A percentile compares a stretch with the other conserved stretches of the same genome.
These are phyloP conservation scores for Thermochaetoides thermophila DNA, from an alignment of 495 filamentous ascomycete species.

Conservation along the genomic window DNA sequence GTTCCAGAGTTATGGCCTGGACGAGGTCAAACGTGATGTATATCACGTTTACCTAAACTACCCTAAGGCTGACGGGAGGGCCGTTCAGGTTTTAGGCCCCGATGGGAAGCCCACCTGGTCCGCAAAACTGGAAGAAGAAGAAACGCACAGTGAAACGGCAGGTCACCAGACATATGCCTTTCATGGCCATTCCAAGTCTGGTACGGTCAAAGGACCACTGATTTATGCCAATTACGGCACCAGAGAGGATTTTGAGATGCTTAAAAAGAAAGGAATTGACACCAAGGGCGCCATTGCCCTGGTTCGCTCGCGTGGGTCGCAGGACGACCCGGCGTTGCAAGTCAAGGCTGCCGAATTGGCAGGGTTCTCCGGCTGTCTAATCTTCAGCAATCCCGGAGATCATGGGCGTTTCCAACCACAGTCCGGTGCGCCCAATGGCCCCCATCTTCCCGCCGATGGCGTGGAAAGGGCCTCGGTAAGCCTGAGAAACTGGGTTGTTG, in stretches of 20 bases:
- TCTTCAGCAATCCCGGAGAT: conserved; percentile 78
- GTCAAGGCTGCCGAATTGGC: conserved; percentile 78
- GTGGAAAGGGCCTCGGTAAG: conserved; percentile 77
- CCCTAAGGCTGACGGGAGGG: conserved; percentile 58
- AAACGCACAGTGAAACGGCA: conserved; percentile 34
- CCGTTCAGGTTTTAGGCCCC: conserved; percentile 56
- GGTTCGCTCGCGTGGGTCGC: conserved; percentile 64
- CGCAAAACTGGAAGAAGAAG: conserved; percentile 70
- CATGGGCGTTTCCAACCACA: conserved; percentile 63
- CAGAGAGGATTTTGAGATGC: conserved; percentile 58
- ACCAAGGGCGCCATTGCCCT: conserved; percentile 70
- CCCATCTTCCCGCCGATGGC: conserved; percentile 61
- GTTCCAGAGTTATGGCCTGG: conserved; percentile 55
- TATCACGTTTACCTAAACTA: conserved; percentile 91
- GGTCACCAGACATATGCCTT: conserved; percentile 56
- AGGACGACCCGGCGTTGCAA: conserved; percentile 59
- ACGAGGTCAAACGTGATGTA: conserved; percentile 54
- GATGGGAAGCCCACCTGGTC: conserved; percentile 61
- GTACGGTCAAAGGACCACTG: conserved; percentile 80
- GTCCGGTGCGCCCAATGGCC: conserved; percentile 54
- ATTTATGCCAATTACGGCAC: conserved; percentile 91
- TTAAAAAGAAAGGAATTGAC: conserved; percentile 56
- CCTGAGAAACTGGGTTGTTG: conserved; percentile 65
- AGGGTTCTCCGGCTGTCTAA: conserved; percentile 74
- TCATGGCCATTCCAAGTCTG: conserved; percentile 78